Evolutionary conservation across 2,329 filamentous ascomycete genomes (phyloP), one percentile per base, ranked within the genome.

Genomic region (Aspergillus terreus): DNA sequence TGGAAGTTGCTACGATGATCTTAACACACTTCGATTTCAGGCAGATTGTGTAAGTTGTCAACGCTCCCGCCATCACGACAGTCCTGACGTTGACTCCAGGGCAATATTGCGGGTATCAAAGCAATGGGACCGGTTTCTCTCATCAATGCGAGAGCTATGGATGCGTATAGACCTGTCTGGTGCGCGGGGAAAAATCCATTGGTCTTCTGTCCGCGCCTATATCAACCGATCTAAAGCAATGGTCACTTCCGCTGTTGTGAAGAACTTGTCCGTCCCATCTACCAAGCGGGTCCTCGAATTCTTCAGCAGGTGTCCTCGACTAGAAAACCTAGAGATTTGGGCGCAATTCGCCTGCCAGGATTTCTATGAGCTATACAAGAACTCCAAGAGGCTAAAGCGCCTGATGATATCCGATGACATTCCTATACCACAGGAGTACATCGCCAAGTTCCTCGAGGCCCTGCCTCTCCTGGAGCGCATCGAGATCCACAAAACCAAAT

Each of bases 31-130:
- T 84, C n/a, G 66, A 71, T 27, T 82, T 84, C 62, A 71, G 67
- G 46, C 69, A 82, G 48, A 69, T 77, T 47, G 70, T 79, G 67
- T 79, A 71, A 51, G 67, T 60, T 12, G 11, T 30, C 27, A n/a
- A 46, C 3, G 4, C 27, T 23, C 3, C 27, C 14, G 11, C 14
- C 11, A 15, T 21, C 38, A 40, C 4, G 11, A 3, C 25, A 44
- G 19, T 47, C 33, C 50, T 54, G 17, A 57, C 43, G 10, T 32
- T 17, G 14, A 33, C 14, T 27, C 11, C 19, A 77, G 77, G 12
- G 70, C 63, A 38, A 75, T 78, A 25, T 72, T 80, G 42, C 74
- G 78, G 6, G 82, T 85, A 2, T 83, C 77, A 35, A 80, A 75
- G 63, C 67, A 70, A 44, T 86, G 82, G 82, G 69, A 73, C 10